Evolutionary conservation across 805 yeast genomes (phyloP), one percentile per base, ranked within the genome.

Genomic region (Saccharomycopsis selenospora): DNA sequence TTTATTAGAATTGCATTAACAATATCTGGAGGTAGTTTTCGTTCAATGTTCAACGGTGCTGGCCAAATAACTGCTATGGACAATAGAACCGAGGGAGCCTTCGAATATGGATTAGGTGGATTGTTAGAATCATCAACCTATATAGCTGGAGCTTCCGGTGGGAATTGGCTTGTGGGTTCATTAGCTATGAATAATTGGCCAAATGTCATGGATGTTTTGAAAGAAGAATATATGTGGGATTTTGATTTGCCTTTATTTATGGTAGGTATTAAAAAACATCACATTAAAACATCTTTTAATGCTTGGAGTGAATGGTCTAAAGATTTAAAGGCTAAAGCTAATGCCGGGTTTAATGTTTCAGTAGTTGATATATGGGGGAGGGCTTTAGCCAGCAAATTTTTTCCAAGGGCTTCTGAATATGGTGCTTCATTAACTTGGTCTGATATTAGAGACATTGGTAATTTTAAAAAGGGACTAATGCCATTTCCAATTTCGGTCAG

Each of bases 401-500:
- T 86, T 66, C 76, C 66, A 1, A 62, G 62, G 47, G 55, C 63
- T 2, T 59, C 66, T 11, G 61, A 48, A 18, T 46, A 48, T 41
- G 50, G 48, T 8, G 53, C 27, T 6, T 29, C 42, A 30, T 41
- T 28, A 5, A 40, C 46, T 33, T 30, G 42, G 26, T 43, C 48
- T 8, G 76, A 73, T 20, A 68, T 79, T 4, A 44, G 46, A 7
- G 67, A 33, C 20, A 17, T 33, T 79, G 40, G 64, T 82, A 45
- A 67, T 72, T 49, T 61, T 62, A 30, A 84, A 82, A 66, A 76
- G 41, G 79, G 77, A 47, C 68, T 72, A 42, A 82, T 77, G 83
- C 95, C 83, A 48, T 83, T 75, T 68, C 93, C 83, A 46, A 77
- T 81, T 56, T 67, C 74, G 57, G 80, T 75, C 52, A 76, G 80